Conservation (phyloP, 1,284 basidiomycete species). For the Tremellales sp. region DNA sequence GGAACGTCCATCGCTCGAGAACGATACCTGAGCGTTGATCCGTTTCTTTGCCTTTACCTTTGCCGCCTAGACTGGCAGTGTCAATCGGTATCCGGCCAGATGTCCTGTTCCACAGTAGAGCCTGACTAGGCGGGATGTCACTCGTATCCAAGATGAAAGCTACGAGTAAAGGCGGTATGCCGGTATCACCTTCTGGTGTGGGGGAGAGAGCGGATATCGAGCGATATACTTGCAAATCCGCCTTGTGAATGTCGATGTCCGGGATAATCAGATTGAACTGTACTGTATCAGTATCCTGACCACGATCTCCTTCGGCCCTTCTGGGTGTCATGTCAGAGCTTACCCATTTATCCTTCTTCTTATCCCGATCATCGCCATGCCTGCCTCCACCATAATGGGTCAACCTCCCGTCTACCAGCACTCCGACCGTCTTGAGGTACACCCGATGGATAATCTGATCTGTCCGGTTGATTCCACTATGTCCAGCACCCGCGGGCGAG, state of each 20-base stretch:
- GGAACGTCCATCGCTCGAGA: conserved; percentile 46
- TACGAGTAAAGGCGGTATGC: conserved; percentile 43
- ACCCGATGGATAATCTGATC: conserved; percentile 47
- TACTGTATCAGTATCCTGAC: conserved; percentile 4
- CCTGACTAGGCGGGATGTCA: conserved; percentile 39
- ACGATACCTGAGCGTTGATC: conserved; percentile 35
- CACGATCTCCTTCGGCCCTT: too few species aligned
- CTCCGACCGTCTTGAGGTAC: conserved; percentile 46
- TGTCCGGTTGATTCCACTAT: conserved; percentile 7
- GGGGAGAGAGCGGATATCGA: conserved; percentile 26
- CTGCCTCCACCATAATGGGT: conserved; percentile 34
- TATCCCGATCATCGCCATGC: conserved; percentile 16
- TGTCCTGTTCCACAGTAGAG: conserved; percentile 36
- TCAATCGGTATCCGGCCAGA: conserved; percentile 30
- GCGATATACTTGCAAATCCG: conserved; percentile 41
- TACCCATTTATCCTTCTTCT: conserved; percentile 47
- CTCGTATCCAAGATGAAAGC: conserved; percentile 47
- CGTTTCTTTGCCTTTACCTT: conserved; percentile 27
- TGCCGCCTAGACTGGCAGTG: conserved; percentile 12
- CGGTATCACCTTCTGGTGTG: conserved; percentile 12
- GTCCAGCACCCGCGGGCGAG: conserved; percentile 1
- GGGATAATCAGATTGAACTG: conserved; percentile 46
- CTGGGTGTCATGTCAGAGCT: conserved; percentile 5
- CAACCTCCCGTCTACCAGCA: conserved; percentile 42
- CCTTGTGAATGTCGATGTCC: conserved; percentile 41